These are phyloP conservation scores for Phalaenopsis equestris DNA, from an alignment of 106 monocot species.

Conservation along the genomic window DNA sequence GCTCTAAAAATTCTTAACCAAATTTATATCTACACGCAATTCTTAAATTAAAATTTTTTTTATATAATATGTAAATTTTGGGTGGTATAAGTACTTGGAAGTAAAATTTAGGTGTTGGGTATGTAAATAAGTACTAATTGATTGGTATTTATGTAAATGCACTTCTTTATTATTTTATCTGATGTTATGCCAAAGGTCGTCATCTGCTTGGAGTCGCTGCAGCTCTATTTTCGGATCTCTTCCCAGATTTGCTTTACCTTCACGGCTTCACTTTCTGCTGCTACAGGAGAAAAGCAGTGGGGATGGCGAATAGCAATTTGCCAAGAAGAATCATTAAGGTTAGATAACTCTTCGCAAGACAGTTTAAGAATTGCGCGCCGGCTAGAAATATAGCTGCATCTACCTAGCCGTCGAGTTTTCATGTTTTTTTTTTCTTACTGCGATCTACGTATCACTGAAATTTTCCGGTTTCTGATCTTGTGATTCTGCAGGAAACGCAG, in stretches of 20 bases:
- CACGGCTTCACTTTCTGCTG: neutral
- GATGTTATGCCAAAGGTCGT: too few species aligned
- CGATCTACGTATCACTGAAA: neutral
- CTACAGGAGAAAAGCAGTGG: neutral
- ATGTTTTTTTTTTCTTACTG: neutral
- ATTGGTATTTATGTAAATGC: too few species aligned
- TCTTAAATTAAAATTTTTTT: too few species aligned
- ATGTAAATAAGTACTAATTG: too few species aligned
- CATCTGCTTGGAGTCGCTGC: neutral
- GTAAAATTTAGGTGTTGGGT: too few species aligned
- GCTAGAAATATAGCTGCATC: neutral
- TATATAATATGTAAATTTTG: too few species aligned
- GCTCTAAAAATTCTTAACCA: too few species aligned
- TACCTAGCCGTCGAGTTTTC: neutral
- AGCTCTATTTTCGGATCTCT: neutral
- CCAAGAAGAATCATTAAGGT: conserved; percentile 99
- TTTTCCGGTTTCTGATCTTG: conserved; percentile 7
- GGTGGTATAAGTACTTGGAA: too few species aligned
- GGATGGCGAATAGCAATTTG: conserved; percentile 85
- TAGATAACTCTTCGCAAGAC: neutral
- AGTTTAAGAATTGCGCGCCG: neutral
- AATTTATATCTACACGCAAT: too few species aligned
- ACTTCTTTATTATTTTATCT: too few species aligned
- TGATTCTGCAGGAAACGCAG: conserved; percentile 74
- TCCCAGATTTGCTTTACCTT: neutral